Percentiles rank a stretch among this genome's conserved stretches.
phyloP scores from a whole-genome alignment of 2,329 filamentous ascomycete genomes.

The Fusarium sp. region DNA sequence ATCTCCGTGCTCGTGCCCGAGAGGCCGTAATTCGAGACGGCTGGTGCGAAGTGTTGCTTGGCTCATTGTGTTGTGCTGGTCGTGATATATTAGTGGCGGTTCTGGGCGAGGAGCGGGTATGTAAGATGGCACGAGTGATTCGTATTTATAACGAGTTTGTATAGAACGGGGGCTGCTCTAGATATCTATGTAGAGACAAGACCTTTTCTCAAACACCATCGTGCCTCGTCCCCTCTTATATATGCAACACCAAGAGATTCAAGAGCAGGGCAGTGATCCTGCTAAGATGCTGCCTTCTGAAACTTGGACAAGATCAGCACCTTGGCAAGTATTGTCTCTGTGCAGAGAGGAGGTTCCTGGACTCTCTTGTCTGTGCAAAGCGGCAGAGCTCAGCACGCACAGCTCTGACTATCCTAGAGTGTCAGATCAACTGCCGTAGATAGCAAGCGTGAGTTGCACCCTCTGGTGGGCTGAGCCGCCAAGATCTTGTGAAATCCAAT shows the following conservation, averaged over 20 bases:
- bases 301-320: slow-evolving; percentile 30
- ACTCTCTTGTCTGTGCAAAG: background rate
- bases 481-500: slow-evolving; percentile 3
- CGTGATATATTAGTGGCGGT: background rate
- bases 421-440: background rate
- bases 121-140: background rate
- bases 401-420: background rate
- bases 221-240: slow-evolving; percentile 25
- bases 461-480: background rate
- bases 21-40: slow-evolving; percentile 30
- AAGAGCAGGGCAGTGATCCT: slow-evolving; percentile 13
- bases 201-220: background rate
- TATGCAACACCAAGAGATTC: slow-evolving; percentile 8
- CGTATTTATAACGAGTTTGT: background rate
- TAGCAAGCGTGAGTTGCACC: background rate
- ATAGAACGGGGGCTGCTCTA: background rate
- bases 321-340: slow-evolving; percentile 18
- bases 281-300: slow-evolving; percentile 15
- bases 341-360: background rate
- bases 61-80: slow-evolving; percentile 13
- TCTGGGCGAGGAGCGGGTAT: background rate
- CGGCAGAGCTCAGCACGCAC: background rate
- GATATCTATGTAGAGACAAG: background rate
- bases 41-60: slow-evolving; percentile 30
- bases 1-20: slow-evolving; percentile 26